Conservation (phyloP, 192 early-diverging fungal species). For the Blastocladiella britannica region DNA sequence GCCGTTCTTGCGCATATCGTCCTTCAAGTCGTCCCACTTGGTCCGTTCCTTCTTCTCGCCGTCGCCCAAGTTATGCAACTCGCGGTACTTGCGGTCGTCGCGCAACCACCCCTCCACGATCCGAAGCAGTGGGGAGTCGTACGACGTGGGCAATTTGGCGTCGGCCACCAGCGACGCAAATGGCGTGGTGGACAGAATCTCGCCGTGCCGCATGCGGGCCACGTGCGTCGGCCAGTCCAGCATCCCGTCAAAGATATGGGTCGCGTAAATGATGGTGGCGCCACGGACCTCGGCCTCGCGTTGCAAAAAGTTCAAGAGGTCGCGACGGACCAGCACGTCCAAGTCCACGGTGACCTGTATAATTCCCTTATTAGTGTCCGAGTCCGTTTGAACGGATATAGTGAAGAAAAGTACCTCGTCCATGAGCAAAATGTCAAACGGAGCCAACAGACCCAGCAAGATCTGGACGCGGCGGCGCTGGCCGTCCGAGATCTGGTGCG, state of each 20-base stretch:
- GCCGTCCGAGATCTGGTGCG: slow-evolving; percentile 55
- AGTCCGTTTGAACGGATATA: too few species aligned
- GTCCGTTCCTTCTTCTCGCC: slow-evolving; percentile 9
- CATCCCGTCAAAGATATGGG: slow-evolving; percentile 64
- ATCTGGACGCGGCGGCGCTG: slow-evolving; percentile 43
- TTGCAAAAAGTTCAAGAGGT: slow-evolving; percentile 43
- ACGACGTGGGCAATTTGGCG: slow-evolving; percentile 4
- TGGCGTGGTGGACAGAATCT: slow-evolving; percentile 14
- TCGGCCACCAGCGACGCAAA: background rate
- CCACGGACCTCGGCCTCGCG: slow-evolving; percentile 34
- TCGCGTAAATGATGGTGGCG: slow-evolving; percentile 55
- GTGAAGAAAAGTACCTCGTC: too few species aligned
- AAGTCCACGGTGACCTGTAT: slow-evolving; percentile 60
- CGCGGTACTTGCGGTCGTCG: slow-evolving; percentile 22
- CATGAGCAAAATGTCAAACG: slow-evolving; percentile 42
- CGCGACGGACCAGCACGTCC: slow-evolving; percentile 49
- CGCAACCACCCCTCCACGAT: slow-evolving; percentile 45
- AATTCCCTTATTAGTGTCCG: too few species aligned
- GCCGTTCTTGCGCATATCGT: slow-evolving; percentile 19
- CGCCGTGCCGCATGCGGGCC: slow-evolving; percentile 39
- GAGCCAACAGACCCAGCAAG: slow-evolving; percentile 47
- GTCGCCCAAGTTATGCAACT: background rate
- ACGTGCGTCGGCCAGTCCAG: slow-evolving; percentile 54
- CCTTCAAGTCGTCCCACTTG: slow-evolving; percentile 22
- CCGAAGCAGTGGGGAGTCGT: slow-evolving; percentile 30